Conservation (phyloP, 768 basidiomycete species). For the Rubroboletus pulcherrimus region DNA sequence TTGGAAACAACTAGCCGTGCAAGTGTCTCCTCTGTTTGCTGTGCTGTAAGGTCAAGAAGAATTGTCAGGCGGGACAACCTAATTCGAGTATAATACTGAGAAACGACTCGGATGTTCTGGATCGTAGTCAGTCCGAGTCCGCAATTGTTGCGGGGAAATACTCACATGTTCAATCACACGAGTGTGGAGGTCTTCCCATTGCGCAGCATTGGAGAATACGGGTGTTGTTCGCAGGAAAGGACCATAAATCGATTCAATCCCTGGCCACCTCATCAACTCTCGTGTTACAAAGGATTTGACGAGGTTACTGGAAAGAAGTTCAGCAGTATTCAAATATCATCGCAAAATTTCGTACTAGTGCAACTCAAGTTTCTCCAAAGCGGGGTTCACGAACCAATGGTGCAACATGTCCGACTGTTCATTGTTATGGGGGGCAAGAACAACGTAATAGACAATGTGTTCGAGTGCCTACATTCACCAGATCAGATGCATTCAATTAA, state of each 20-base stretch:
- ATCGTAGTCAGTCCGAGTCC: not conserved
- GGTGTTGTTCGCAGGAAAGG: constrained; percentile 73
- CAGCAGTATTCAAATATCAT: not conserved
- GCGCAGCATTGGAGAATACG: constrained; percentile 73
- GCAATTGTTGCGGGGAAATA: constrained; percentile 10
- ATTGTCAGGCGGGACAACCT: constrained; percentile 77
- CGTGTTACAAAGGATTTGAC: constrained; percentile 91
- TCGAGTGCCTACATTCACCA: constrained; percentile 67
- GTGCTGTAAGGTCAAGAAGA: constrained; percentile 78
- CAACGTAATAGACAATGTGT: constrained; percentile 91
- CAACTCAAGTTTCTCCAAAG: constrained; percentile 73
- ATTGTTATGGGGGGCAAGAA: constrained; percentile 91
- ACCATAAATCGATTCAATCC: constrained; percentile 86
- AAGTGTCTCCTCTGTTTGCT: constrained; percentile 85
- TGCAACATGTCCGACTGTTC: constrained; percentile 98
- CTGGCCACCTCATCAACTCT: constrained; percentile 96
- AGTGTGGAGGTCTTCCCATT: constrained; percentile 94
- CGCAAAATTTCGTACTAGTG: constrained; percentile 62
- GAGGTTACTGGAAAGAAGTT: constrained; percentile 60
- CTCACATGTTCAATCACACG: constrained; percentile 95
- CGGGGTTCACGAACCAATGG: constrained; percentile 75
- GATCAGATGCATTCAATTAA: constrained; percentile 1
- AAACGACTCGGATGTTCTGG: constrained; percentile 94
- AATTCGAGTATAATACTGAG: constrained; percentile 93
- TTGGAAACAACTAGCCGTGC: constrained; percentile 88